These are phyloP conservation scores for Alternaria triticimaculans DNA, from an alignment of 2,329 filamentous ascomycete genomes.

Conservation along the genomic window DNA sequence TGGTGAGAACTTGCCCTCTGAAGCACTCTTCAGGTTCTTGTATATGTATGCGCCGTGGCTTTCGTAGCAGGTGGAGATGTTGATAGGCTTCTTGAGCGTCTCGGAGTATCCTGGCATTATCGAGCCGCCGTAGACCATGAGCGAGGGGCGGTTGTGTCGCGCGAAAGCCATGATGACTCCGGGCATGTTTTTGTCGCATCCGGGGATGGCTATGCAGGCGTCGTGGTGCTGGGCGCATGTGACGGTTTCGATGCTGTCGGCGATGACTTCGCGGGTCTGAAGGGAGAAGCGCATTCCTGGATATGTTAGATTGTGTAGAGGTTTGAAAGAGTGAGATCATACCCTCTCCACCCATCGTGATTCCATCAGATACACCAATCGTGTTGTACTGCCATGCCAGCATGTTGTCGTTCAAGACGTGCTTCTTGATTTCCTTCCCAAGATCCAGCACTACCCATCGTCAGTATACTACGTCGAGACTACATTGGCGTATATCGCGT, in stretches of 20 bases:
- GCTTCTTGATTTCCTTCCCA: slow-evolving; percentile 84
- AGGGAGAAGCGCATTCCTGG: slow-evolving; percentile 92
- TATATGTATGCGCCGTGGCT: slow-evolving; percentile 84
- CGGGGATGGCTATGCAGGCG: slow-evolving; percentile 89
- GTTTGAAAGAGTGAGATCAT: not conserved
- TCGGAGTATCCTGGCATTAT: slow-evolving; percentile 86
- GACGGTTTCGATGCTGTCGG: slow-evolving; percentile 91
- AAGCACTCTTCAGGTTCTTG: slow-evolving; percentile 72
- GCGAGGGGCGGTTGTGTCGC: slow-evolving; percentile 86
- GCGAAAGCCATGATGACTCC: slow-evolving; percentile 90
- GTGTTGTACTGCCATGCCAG: slow-evolving; percentile 95
- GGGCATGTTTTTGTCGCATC: slow-evolving; percentile 98
- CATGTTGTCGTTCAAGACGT: slow-evolving; percentile 82
- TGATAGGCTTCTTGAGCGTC: slow-evolving; percentile 78
- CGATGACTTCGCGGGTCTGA: slow-evolving; percentile 89
- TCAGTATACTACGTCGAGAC: slow-evolving; percentile 24
- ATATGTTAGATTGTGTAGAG: not conserved
- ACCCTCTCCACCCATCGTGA: slow-evolving; percentile 95
- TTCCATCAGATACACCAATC: slow-evolving; percentile 86
- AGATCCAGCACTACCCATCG: slow-evolving; percentile 74
- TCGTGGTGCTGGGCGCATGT: slow-evolving; percentile 93
- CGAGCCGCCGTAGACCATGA: slow-evolving; percentile 95
- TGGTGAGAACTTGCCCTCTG: slow-evolving; percentile 70
- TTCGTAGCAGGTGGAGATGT: slow-evolving; percentile 89
- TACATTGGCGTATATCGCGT: slow-evolving; percentile 12